Evolutionary conservation across 192 early-diverging fungal genomes (phyloP).

Genomic region (Jimgerdemannia flammicorona): DNA sequence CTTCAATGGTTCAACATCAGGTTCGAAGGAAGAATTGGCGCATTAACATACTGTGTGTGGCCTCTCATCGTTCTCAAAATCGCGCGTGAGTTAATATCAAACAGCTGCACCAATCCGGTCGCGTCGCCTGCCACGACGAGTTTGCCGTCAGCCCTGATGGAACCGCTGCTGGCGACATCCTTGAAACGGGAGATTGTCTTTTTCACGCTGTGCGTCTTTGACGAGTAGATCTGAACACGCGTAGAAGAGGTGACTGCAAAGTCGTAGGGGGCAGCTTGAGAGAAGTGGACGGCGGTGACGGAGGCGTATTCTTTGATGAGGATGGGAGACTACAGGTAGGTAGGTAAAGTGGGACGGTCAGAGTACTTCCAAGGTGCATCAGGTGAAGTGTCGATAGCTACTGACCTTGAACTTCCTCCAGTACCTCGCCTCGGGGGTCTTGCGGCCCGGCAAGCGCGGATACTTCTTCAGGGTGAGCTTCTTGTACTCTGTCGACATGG

Average conservation of each 20-base stretch:
- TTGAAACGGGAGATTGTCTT: slow-evolving; percentile 92
- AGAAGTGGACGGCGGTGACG: slow-evolving; percentile 80
- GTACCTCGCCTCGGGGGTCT: slow-evolving; percentile 61
- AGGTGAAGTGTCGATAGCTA: background rate
- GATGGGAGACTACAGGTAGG: slow-evolving; percentile 63
- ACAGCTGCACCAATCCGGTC: slow-evolving; percentile 81
- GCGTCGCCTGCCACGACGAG: slow-evolving; percentile 92
- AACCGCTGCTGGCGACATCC: slow-evolving; percentile 79
- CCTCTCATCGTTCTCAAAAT: slow-evolving; percentile 61
- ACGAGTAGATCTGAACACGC: slow-evolving; percentile 88
- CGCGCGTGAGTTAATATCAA: slow-evolving; percentile 62
- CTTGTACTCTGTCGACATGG: slow-evolving; percentile 50
- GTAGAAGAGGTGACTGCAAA: slow-evolving; percentile 89
- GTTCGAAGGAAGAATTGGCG: too few relatives aligned
- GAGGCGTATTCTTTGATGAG: slow-evolving; percentile 86
- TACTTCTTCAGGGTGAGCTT: slow-evolving; percentile 52
- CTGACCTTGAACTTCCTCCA: slow-evolving; percentile 78
- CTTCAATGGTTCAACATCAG: too few relatives aligned
- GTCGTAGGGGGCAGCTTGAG: slow-evolving; percentile 74
- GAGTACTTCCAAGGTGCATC: background rate
- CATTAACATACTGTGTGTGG: slow-evolving; percentile 48
- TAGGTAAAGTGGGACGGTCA: background rate
- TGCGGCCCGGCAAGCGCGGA: slow-evolving; percentile 46
- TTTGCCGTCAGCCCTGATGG: slow-evolving; percentile 82
- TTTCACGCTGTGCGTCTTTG: slow-evolving; percentile 78